Percentiles rank a stretch among this genome's conserved stretches.
Conservation (phyloP, 352 stramenopile species). For the Pythium biforme region DNA sequence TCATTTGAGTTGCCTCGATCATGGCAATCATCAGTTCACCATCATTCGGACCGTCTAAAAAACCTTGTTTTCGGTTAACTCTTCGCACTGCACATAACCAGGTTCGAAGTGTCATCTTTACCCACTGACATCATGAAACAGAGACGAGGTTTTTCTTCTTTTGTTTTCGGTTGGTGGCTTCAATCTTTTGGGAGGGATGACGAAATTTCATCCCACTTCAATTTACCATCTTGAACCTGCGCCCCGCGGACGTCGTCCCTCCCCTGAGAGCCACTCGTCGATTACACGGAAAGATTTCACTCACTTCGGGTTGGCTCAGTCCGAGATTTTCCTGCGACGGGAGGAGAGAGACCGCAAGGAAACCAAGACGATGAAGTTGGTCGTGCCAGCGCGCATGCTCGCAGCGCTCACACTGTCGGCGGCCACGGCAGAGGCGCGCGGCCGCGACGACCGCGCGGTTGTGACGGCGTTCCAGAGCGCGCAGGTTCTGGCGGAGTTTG, state of each 20-base stretch:
- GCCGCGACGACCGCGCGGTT: background rate
- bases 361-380: constrained; percentile 17
- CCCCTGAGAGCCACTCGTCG: background rate
- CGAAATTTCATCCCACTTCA: background rate
- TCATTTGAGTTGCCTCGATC: no score
- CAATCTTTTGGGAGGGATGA: constrained; percentile 10
- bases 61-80: background rate
- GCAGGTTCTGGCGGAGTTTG: constrained; percentile 11
- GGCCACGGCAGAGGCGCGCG: background rate
- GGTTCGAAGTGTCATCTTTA: background rate
- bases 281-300: background rate
- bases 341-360: background rate
- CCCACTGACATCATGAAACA: background rate
- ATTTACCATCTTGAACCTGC: background rate
- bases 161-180: no score
- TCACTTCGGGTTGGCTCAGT: no score
- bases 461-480: constrained; percentile 17
- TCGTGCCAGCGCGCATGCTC: background rate
- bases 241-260: background rate
- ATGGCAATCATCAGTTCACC: constrained; percentile 7
- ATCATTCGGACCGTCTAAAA: background rate
- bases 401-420: constrained; percentile 12
- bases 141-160: background rate
- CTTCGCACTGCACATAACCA: background rate
- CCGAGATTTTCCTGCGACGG: background rate